Base-by-base conservation (phyloP, 1,284 basidiomycete genomes). In the Cryptococcus sp. region DNA sequence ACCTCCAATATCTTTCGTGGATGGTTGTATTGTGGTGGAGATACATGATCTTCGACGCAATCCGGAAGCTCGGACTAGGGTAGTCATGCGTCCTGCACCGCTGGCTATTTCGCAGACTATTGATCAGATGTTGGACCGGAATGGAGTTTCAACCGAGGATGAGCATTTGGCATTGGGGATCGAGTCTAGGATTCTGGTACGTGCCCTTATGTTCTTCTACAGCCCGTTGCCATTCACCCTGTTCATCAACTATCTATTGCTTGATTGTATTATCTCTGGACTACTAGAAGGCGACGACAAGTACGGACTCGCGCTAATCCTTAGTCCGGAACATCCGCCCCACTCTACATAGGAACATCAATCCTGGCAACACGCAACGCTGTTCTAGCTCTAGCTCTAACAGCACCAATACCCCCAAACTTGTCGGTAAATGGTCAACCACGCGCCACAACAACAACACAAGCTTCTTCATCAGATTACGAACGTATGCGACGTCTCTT, bases 1-100 rank as follows among this genome's bases (percentile, higher is more conserved):
- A 19, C 69, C 72, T 5, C 63, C 67, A 5, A 61, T 76, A 9
- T 66, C 72, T 2, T 72, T 74, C 37, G 69, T 73, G 37, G 75
- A 77, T 49, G 75, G 75, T 13, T 77, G 75, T 52, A 60, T 76
- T 10, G 71, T 77, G 10, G 70, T 77, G 34, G 74, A 77, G 56
- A 55, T 77, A 19, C 72, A 76, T 41, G 75, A 77, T 48, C 70
- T 65, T 40, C 61, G 75, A 24, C 63, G 66, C 44, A 46, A 45
- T 2, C 64, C 67, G 2, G 70, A 67, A 52, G 48, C 56, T 0
- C 54, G 64, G 24, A 64, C 60, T n/a, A 56, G 75, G 13, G 67
- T 75, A 19, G 70, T 77, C 13, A 73, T 77, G 65, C 66, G 73
- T 7, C 75, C 75, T 7, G 71, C 74, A 4, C 68, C 73, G 1